Percentiles rank a stretch among this genome's conserved stretches.
Conservation (phyloP, 768 basidiomycete species). For the Kondoa malvinella region DNA sequence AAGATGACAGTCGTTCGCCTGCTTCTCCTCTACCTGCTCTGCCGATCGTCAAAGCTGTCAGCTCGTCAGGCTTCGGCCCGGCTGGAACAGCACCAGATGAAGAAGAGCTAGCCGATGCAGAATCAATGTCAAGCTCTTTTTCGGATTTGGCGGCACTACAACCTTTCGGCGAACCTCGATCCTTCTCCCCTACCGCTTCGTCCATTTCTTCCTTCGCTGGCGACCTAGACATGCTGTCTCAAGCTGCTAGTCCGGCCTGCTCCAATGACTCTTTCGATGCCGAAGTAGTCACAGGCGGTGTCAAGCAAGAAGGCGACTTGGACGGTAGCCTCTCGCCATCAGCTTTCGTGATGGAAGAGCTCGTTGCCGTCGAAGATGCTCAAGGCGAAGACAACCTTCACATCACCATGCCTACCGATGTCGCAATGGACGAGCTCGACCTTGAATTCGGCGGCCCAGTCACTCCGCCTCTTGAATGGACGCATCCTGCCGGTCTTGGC, state of each 20-base stretch:
- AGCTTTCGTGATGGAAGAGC: not conserved
- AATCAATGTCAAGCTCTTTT: not conserved
- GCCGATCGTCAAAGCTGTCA: not conserved
- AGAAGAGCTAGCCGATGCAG: not conserved
- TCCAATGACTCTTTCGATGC: conserved; percentile 4
- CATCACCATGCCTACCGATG: not conserved
- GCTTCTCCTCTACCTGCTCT: not conserved
- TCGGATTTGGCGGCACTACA: not conserved
- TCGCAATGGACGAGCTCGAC: conserved; percentile 1
- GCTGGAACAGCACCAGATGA: not conserved
- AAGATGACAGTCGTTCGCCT: not conserved
- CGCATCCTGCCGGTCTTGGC: not conserved
- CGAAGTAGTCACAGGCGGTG: conserved; percentile 1
- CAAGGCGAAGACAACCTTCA: not conserved
- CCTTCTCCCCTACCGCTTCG: conserved; percentile 4
- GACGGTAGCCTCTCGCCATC: not conserved
- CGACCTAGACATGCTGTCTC: not conserved
- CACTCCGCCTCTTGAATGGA: not conserved
- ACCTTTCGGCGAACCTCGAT: not conserved
- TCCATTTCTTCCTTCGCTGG: not conserved
- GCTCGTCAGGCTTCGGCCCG: not conserved
- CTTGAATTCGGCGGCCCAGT: not conserved
- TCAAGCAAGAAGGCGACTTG: not conserved
- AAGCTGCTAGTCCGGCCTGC: not conserved
- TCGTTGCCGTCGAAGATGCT: not conserved